Base-by-base conservation (phyloP, 331 rosid species). In the Rosa hybrid region DNA sequence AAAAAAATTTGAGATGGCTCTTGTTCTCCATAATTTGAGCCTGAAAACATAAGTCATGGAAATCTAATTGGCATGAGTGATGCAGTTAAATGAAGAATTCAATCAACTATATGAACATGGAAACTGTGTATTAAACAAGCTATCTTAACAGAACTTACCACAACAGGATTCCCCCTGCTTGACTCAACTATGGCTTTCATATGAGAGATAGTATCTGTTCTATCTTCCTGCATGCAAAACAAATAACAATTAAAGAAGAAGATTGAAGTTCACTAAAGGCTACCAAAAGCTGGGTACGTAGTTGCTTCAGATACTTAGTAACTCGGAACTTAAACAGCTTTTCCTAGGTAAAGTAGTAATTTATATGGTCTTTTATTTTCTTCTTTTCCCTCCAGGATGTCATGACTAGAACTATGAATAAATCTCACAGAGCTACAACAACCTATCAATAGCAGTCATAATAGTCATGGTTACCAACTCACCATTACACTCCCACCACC, bases 401-500 rank as follows among this genome's bases (percentile, higher is more conserved):
- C 51, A 12, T 51, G 21, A 18, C 20, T n/a, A 34, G 12, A 54
- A 27, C 27, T 50, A 16, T 21, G 30, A 27, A 12, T 64, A n/a
- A n/a, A 38, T 44, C 8, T 62, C 8, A 21, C 48, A 11, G 17
- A 63, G 12, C 5, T 71, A 67, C 23, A 50, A 50, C 23, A 50
- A 67, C 54, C 6, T 21, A 25, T 51, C 71, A 44, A 50, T 62
- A 69, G 30, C 44, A 20, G 30, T 45, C 59, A 59, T 48, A 54
- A 51, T 6, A 65, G 69, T 80, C 72, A 30, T 60, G 81, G 64
- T 30, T 73, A 73, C 65, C 63, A 48, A 72, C 88, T 73, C 87
- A 94, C 98, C 88, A 4, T 82, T 71, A 86, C 80, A 78, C 92
- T 83, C 78, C 54, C 81, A 74, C 87, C 20, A 49, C 98, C 98